These are phyloP conservation scores for Cordyceps pruinosa DNA, from an alignment of 2,329 filamentous ascomycete species.

Conservation along the genomic window DNA sequence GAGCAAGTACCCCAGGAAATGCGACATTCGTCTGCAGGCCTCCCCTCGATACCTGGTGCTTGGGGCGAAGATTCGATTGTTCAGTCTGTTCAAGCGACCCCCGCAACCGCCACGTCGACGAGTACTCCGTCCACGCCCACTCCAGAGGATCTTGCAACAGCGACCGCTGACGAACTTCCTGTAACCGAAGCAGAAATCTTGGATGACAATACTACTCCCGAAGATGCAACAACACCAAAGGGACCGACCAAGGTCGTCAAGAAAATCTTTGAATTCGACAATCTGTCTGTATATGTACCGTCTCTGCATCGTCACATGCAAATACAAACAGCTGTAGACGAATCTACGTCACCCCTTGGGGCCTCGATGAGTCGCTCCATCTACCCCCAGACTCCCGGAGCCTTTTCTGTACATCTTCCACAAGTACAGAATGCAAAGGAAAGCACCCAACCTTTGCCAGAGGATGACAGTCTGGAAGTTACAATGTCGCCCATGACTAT, in stretches of 20 bases:
- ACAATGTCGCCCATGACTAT: slow-evolving; percentile 45
- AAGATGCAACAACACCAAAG: slow-evolving; percentile 43
- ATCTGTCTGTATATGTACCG: slow-evolving; percentile 49
- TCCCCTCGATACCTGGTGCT: slow-evolving; percentile 41
- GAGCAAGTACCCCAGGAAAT: not conserved
- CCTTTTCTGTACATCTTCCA: slow-evolving; percentile 46
- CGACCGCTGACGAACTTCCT: not conserved
- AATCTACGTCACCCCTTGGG: slow-evolving; percentile 23
- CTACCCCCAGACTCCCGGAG: slow-evolving; percentile 51
- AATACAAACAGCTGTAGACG: slow-evolving; percentile 24
- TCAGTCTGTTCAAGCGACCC: slow-evolving; percentile 4
- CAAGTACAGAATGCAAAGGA: not conserved
- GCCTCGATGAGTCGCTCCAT: slow-evolving; percentile 31
- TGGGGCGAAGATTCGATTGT: slow-evolving; percentile 37
- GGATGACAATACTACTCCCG: slow-evolving; percentile 19
- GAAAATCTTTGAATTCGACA: slow-evolving; percentile 43
- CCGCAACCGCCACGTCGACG: slow-evolving; percentile 12
- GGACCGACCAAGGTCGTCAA: slow-evolving; percentile 49
- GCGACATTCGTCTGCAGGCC: not conserved
- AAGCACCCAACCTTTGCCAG: not conserved
- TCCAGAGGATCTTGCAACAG: not conserved
- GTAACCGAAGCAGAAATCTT: not conserved
- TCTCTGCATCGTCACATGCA: slow-evolving; percentile 40
- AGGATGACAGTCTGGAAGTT: slow-evolving; percentile 39
- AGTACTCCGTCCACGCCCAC: not conserved